Evolutionary conservation across 257 asterid species (phyloP).

Genomic region (Solanum stenotomum): DNA sequence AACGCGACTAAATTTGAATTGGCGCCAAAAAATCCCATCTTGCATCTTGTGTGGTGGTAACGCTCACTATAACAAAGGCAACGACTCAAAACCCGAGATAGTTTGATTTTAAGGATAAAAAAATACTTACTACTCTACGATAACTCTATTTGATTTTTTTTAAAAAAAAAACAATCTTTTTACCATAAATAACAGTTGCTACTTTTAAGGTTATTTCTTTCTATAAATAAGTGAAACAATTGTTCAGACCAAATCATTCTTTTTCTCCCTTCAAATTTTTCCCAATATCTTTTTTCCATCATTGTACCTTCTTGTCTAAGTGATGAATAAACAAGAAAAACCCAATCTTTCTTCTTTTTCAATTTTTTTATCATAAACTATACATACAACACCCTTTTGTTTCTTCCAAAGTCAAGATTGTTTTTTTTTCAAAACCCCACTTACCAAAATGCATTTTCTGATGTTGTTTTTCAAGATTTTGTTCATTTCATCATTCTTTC

Average conservation of each 20-base stretch:
- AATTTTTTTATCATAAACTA: background rate
- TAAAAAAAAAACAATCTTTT: background rate
- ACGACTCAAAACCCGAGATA: no score
- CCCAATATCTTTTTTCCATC: constrained; percentile 29
- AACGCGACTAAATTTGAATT: no score
- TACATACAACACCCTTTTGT: background rate
- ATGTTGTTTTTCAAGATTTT: constrained; percentile 39
- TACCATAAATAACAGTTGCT: background rate
- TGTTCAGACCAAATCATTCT: constrained; percentile 36
- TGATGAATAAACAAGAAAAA: constrained; percentile 15
- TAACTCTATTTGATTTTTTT: rapidly evolving
- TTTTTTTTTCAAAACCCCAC: background rate
- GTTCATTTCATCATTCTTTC: constrained; percentile 13
- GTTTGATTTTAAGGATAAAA: no score
- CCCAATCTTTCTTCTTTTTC: constrained; percentile 26
- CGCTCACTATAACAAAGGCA: rapidly evolving
- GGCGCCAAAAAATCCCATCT: rapidly evolving
- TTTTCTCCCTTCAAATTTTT: background rate
- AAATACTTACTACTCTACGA: rapidly evolving
- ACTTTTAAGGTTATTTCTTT: background rate
- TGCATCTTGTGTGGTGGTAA: background rate
- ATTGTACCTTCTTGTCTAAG: constrained; percentile 48
- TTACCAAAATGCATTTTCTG: constrained; percentile 38
- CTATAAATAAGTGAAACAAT: constrained; percentile 43
- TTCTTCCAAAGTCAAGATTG: background rate